These are phyloP conservation scores for Paecilomyces sp. DNA, from an alignment of 2,329 filamentous ascomycete genomes.

Conservation along the genomic window DNA sequence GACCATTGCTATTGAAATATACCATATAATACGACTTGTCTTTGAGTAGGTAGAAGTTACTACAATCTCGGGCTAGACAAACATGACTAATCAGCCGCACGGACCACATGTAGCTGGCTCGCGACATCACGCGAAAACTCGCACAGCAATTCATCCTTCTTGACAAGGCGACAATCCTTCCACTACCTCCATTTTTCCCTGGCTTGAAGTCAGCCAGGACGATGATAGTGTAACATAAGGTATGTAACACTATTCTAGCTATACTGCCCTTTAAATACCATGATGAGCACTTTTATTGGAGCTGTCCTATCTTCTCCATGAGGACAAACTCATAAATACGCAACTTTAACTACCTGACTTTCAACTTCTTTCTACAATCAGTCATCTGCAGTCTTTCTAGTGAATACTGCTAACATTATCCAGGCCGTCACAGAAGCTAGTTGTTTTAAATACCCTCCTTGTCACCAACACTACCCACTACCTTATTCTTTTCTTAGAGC, in stretches of 20 bases:
- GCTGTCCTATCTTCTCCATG: conserved; percentile 62
- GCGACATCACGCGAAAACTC: neutral
- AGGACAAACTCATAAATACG: conserved; percentile 58
- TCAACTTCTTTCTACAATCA: conserved; percentile 2
- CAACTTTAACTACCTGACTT: conserved; percentile 12
- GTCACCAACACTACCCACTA: neutral
- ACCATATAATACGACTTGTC: no score
- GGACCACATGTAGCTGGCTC: neutral
- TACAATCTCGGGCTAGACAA: neutral
- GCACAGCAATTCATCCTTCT: neutral
- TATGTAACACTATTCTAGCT: neutral
- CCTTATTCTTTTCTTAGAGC: conserved; percentile 5
- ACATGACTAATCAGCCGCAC: neutral
- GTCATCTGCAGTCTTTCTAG: neutral
- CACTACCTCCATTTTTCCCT: neutral
- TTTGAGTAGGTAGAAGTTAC: no score
- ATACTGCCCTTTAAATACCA: conserved; percentile 7
- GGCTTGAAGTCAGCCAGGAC: neutral
- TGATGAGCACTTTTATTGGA: conserved; percentile 67
- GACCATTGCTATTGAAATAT: no score
- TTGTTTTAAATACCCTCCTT: conserved; percentile 19
- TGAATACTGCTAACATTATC: conserved; percentile 15
- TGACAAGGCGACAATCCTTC: neutral
- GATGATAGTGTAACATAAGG: neutral
- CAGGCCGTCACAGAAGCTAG: conserved; percentile 24